Conservation (phyloP, 257 asterid genomes). For the Solanum corneliomulleri region DNA sequence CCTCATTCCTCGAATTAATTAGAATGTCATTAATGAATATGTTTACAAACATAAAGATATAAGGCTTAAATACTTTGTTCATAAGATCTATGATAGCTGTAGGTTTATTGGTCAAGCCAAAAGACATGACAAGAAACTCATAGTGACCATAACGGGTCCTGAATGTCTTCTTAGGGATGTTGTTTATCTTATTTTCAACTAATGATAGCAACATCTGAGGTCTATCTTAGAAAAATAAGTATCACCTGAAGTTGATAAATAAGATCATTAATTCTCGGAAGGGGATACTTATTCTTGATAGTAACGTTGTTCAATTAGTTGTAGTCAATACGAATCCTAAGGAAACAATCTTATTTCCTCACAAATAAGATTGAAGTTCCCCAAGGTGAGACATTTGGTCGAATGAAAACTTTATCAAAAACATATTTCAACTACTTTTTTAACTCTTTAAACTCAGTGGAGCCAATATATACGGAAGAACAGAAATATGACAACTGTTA, state of each 20-base stretch:
- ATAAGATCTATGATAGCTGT: neutral
- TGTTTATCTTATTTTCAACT: too few species aligned
- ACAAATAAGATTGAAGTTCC: too few species aligned
- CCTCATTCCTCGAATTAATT: neutral
- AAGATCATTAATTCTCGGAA: too few species aligned
- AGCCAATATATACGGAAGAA: neutral
- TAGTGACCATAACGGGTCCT: neutral
- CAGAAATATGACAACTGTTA: neutral
- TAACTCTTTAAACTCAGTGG: too few species aligned
- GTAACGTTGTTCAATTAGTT: neutral
- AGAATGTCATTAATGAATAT: neutral
- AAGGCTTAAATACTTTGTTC: neutral
- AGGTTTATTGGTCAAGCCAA: neutral
- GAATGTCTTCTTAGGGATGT: neutral
- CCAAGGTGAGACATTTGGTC: too few species aligned
- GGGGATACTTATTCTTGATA: too few species aligned
- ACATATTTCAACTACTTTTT: neutral
- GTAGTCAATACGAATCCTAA: neutral
- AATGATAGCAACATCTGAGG: too few species aligned
- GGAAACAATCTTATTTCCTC: neutral
- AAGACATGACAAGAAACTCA: neutral
- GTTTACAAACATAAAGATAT: too few species aligned
- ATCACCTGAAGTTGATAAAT: too few species aligned
- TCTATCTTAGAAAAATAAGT: too few species aligned
- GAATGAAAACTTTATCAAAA: too few species aligned